A percentile compares a stretch with the other conserved stretches of the same genome.
These are phyloP conservation scores for Glaciozyma antarctica DNA, from an alignment of 768 basidiomycete genomes.

Conservation along the genomic window DNA sequence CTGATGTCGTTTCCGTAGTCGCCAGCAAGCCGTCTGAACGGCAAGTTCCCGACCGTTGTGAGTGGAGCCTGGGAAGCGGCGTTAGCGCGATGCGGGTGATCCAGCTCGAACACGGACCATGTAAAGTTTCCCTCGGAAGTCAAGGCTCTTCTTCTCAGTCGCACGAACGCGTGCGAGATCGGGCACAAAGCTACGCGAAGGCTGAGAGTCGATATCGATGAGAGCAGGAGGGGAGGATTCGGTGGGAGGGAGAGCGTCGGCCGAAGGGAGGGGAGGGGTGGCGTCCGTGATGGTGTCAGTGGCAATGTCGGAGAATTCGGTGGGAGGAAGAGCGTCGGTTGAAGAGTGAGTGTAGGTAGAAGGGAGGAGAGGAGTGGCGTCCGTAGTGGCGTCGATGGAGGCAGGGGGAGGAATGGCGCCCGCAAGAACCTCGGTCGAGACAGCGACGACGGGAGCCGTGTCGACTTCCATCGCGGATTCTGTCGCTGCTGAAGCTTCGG, in stretches of 20 bases:
- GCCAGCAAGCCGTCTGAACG: conserved; percentile 83
- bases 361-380: no score
- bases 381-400: no score
- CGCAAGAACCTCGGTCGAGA: no score
- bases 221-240: neutral
- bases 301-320: neutral
- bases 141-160: conserved; percentile 71
- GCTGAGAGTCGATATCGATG: conserved; percentile 20
- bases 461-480: no score
- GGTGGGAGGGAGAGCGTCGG: neutral
- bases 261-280: neutral
- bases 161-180: conserved; percentile 60
- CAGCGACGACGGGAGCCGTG: neutral
- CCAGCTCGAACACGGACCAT: no score
- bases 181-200: conserved; percentile 41
- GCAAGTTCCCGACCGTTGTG: conserved; percentile 94
- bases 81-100: no score
- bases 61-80: conserved; percentile 48
- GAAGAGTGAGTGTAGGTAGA: no score
- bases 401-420: no score
- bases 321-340: neutral
- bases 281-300: neutral
- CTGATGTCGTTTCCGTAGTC: conserved; percentile 85
- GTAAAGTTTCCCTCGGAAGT: conserved; percentile 80
- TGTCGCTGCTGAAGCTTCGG: neutral